Evolutionary conservation across 129 eudicot species (phyloP).

Genomic region (Lactuca saligna): DNA sequence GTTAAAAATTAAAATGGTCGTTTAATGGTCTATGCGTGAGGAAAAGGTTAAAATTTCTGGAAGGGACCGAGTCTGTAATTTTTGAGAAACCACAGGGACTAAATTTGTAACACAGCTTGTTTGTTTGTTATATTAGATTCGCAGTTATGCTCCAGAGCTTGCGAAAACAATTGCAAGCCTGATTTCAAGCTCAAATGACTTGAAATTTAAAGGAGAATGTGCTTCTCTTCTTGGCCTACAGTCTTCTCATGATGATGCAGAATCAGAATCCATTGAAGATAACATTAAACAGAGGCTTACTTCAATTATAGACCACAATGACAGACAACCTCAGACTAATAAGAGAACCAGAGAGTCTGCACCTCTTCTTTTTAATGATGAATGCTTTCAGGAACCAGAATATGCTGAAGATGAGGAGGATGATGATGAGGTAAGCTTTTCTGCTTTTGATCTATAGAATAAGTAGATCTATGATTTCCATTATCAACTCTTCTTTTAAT

Average conservation of each 20-base stretch:
- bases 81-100: not conserved
- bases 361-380: slow-evolving; percentile 57
- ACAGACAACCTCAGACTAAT: slow-evolving; percentile 47
- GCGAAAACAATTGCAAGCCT: slow-evolving; percentile 86
- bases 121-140: slow-evolving; percentile 46
- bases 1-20: not conserved
- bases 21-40: too few species aligned
- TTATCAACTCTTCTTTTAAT: not conserved
- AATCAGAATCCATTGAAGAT: slow-evolving; percentile 40
- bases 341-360: slow-evolving; percentile 44
- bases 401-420: slow-evolving; percentile 45
- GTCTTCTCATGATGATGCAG: slow-evolving; percentile 19
- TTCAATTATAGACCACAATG: slow-evolving; percentile 57
- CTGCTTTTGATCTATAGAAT: slow-evolving; percentile 37
- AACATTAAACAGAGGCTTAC: slow-evolving; percentile 64
- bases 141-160: slow-evolving; percentile 88
- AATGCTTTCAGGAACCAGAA: slow-evolving; percentile 39
- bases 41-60: not conserved
- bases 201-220: slow-evolving; percentile 68
- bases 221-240: slow-evolving; percentile 68
- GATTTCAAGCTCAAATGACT: slow-evolving; percentile 66
- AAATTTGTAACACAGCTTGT: slow-evolving; percentile 1
- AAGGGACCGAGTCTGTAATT: not conserved
- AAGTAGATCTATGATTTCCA: not conserved
- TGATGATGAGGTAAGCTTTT: slow-evolving; percentile 49